Base-by-base conservation (phyloP, 305 asterid genomes). In the Lippia alba region DNA sequence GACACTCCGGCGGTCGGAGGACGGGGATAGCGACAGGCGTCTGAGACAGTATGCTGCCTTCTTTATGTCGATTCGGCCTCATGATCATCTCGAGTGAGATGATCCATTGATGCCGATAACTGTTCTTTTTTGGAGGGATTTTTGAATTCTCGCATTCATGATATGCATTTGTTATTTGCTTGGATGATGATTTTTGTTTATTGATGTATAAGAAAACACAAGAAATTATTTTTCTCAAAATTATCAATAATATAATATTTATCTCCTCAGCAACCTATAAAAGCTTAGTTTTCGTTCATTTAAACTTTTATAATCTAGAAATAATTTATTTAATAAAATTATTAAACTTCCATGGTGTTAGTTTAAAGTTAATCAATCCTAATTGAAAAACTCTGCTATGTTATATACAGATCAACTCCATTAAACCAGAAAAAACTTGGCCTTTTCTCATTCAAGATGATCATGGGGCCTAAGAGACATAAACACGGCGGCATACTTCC, bases 11-110 rank as follows among this genome's bases (percentile, higher is more conserved):
- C 0, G 66, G 45, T 8, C 30, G 30, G 41, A 5, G 41, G 41
- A 36, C 5, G 89, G 75, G 1, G 85, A 89, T 16, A 62, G 76
- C 9, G 94, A 90, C 12, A 83, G 85, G 14, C 86, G 83, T 8
- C 96, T 95, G 61, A 74, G 96, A 24, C 94, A 87, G 51, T 92
- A 87, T 54, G 99, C 98, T n/a, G 89, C 97, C 4, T 80, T 86
- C 81, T 95, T 95, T 76, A 64, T 95, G 97, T 95, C 98, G 9
- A 72, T 95, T 72, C 66, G 94, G 74, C 99, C 98, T 41, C 98
- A 92, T 62, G 99, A 92, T 80, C 99, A 95, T 85, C 98, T 95
- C 50, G 99, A 95, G 51, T 94, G 59, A 81, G 67, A 18, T 20
- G 56, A 62, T 53, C 14, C 30, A 19, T 48, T 36, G 41, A 8